Base-by-base conservation (phyloP, 495 filamentous ascomycete genomes). In the Delitschia confertaspora region DNA sequence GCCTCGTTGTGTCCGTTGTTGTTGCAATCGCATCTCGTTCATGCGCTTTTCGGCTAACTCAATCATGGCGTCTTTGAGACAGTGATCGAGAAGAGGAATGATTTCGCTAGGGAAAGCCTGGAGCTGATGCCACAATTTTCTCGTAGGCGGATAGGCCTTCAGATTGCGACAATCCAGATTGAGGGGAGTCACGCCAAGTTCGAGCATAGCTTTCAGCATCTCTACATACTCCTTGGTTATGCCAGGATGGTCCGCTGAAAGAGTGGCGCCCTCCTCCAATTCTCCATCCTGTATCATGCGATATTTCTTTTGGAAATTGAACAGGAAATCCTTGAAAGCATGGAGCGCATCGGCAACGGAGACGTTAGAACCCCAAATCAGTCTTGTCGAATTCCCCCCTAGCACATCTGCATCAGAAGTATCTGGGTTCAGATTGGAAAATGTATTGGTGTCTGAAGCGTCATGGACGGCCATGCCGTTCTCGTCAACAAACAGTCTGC, bases 321-420 rank as follows among this genome's bases (percentile, higher is more conserved):
- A 73, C 19, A 98, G 69, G 58, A 96, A 98, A 43, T 89, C 87
- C 46, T 88, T 87, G 71, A 94, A 93, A 0, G 78, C 71, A 34
- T 75, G 75, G 60, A 88, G 82, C 9, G 88, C 84, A 60, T 99
- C 88, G 40, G 82, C 78, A 30, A 96, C 80, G 1, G 89, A 93
- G 43, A 99, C 83, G 35, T 94, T 96, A 33, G 91, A 96, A 58
- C 93, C 91, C 93, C 93, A 99, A 45, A 99, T 88, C 27, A 93
- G 78, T 44, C 83, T 74, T 33, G 80, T 81, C 27, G 80, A 83
- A 46, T 70, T 73, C 7, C 88, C 87, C 31, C 84, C 86, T 38
- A 95, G 78, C 1, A 75, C 81, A 57, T 95, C 82, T 0, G 87
- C 88, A 59, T 99, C 91, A 1, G 88, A 93, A 8, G 93, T 96